A percentile compares a stretch with the other conserved stretches of the same genome.
phyloP scores from a whole-genome alignment of 306 rosid genomes.

The Quercus variabilis region DNA sequence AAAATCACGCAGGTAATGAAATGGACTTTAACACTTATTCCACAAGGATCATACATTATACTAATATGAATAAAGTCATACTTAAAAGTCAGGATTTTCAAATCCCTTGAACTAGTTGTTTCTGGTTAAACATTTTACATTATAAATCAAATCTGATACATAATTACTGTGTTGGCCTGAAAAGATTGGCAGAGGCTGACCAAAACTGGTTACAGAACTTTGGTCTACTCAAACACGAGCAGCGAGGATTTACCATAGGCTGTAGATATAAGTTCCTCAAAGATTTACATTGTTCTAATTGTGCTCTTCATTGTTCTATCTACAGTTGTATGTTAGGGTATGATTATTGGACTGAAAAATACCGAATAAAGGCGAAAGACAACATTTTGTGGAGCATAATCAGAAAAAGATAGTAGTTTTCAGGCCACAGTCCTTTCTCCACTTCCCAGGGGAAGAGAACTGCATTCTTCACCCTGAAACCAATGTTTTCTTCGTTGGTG shows the following conservation, averaged over 20 bases:
- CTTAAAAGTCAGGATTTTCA: background rate
- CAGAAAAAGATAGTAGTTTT: conserved; percentile 75
- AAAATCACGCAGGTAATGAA: background rate
- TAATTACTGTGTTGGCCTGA: conserved; percentile 20
- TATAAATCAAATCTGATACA: conserved; percentile 10
- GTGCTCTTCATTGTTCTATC: background rate
- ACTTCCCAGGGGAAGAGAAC: conserved; percentile 66
- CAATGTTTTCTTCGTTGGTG: conserved; percentile 38
- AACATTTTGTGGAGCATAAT: conserved; percentile 70
- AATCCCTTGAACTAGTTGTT: background rate
- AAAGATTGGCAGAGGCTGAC: conserved; percentile 33
- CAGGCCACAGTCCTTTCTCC: conserved; percentile 85
- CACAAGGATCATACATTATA: background rate
- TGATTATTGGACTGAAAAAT: conserved; percentile 25
- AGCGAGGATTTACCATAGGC: conserved; percentile 6
- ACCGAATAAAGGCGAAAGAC: conserved; percentile 54
- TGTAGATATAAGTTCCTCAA: conserved; percentile 1
- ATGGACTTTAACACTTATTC: background rate
- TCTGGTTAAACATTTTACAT: background rate
- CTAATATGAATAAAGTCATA: background rate
- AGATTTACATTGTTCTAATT: background rate
- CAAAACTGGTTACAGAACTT: conserved; percentile 25
- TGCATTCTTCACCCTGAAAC: conserved; percentile 73
- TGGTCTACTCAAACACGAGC: conserved; percentile 9
- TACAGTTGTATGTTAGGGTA: background rate